Evolutionary conservation across 2,329 filamentous ascomycete genomes (phyloP).

Genomic region (Trichophyton schoenleinii): DNA sequence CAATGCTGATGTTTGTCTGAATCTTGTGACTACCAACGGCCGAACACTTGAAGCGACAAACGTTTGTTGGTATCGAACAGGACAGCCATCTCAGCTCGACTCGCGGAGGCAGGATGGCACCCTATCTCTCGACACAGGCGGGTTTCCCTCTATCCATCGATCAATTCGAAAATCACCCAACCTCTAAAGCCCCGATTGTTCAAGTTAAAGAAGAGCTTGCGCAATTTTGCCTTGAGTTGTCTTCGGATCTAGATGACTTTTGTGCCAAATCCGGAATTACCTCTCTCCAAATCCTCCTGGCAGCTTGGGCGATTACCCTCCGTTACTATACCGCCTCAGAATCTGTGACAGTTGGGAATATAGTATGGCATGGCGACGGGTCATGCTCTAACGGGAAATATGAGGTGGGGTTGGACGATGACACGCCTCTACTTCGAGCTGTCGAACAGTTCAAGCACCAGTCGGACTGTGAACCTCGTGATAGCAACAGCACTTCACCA

Average conservation of each 20-base stretch:
- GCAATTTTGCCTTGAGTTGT: not conserved
- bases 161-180: not conserved
- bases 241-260: not conserved
- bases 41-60: not conserved
- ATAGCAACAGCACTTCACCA: not conserved
- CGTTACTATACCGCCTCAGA: not conserved
- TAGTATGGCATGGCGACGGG: not conserved
- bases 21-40: not conserved
- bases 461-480: too few species aligned
- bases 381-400: not conserved
- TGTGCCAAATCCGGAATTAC: not conserved
- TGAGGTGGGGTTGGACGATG: slow-evolving; percentile 1
- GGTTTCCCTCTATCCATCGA: not conserved
- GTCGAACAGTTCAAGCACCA: not conserved
- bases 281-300: not conserved
- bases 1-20: not conserved
- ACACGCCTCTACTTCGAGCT: not conserved
- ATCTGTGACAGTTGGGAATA: not conserved
- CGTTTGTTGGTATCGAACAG: not conserved
- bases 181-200: not conserved
- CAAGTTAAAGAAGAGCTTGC: not conserved
- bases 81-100: not conserved
- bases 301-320: not conserved
- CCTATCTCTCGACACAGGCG: not conserved
- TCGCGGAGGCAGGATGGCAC: not conserved